These are phyloP conservation scores for Gentiana dahurica DNA, from an alignment of 257 asterid species.

Conservation along the genomic window DNA sequence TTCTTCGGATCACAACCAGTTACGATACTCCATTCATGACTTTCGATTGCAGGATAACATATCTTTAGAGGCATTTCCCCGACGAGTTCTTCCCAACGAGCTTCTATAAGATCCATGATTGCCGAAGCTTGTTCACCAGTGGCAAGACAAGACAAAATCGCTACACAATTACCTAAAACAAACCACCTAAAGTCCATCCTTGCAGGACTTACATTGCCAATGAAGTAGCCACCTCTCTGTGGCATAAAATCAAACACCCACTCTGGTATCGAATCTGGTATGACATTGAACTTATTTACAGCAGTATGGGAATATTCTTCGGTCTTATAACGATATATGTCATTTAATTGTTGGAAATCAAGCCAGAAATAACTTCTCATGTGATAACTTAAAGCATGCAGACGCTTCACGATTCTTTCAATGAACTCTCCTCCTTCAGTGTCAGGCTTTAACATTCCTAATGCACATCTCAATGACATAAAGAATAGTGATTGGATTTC, in stretches of 20 bases:
- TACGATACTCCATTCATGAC: conserved; percentile 55
- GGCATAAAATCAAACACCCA: conserved; percentile 83
- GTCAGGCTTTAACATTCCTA: conserved; percentile 52
- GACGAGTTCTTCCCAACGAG: conserved; percentile 70
- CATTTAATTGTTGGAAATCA: conserved; percentile 61
- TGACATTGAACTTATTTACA: conserved; percentile 61
- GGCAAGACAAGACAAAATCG: conserved; percentile 58
- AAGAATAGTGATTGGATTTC: conserved; percentile 76
- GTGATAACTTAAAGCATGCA: conserved; percentile 69
- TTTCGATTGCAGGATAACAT: conserved; percentile 57
- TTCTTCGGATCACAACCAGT: conserved; percentile 80
- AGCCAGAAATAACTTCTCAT: conserved; percentile 77
- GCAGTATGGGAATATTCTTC: conserved; percentile 84
- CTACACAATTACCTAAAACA: conserved; percentile 59
- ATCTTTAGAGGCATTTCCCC: conserved; percentile 74
- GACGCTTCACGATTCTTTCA: conserved; percentile 60
- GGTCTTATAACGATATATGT: conserved; percentile 61
- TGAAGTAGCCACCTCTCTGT: conserved; percentile 55
- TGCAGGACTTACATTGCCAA: conserved; percentile 75
- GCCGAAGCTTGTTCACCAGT: conserved; percentile 68
- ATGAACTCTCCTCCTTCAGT: conserved; percentile 53
- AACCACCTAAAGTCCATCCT: conserved; percentile 83
- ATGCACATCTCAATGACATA: conserved; percentile 60
- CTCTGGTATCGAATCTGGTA: conserved; percentile 70
- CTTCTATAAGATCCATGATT: conserved; percentile 71